Percentiles rank a stretch among this genome's conserved stretches.
These are phyloP conservation scores for Pythium phragmitis DNA, from an alignment of 352 stramenopile species.

Conservation along the genomic window DNA sequence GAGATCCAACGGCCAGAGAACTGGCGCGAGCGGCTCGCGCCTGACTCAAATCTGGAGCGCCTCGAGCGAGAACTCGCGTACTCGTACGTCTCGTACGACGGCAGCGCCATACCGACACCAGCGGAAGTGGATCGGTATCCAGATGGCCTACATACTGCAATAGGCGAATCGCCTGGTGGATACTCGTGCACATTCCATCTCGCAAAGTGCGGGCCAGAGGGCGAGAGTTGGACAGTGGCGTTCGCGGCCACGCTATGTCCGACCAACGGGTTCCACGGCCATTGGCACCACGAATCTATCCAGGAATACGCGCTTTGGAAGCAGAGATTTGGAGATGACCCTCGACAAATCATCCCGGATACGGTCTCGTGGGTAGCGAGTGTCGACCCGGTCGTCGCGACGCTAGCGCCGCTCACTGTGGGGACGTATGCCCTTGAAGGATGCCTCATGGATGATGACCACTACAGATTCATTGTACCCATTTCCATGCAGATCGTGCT, in stretches of 20 bases:
- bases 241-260: not conserved
- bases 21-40: not conserved
- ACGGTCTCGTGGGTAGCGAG: not conserved
- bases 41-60: not conserved
- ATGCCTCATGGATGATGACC: not conserved
- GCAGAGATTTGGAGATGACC: no score
- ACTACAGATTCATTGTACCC: constrained; percentile 1
- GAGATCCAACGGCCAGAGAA: not conserved
- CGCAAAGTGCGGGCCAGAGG: not conserved
- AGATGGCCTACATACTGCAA: not conserved
- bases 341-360: no score
- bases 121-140: no score
- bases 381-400: not conserved
- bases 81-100: not conserved
- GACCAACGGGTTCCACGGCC: not conserved
- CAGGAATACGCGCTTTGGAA: no score
- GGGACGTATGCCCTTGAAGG: not conserved
- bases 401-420: not conserved
- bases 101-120: not conserved
- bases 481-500: not conserved
- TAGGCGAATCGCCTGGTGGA: not conserved
- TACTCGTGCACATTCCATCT: not conserved
- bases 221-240: constrained; percentile 1
- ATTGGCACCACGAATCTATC: not conserved
- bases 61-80: constrained; percentile 3